Evolutionary conservation across 768 basidiomycete genomes (phyloP).

Genomic region (Lactifluus hygrophoroides): DNA sequence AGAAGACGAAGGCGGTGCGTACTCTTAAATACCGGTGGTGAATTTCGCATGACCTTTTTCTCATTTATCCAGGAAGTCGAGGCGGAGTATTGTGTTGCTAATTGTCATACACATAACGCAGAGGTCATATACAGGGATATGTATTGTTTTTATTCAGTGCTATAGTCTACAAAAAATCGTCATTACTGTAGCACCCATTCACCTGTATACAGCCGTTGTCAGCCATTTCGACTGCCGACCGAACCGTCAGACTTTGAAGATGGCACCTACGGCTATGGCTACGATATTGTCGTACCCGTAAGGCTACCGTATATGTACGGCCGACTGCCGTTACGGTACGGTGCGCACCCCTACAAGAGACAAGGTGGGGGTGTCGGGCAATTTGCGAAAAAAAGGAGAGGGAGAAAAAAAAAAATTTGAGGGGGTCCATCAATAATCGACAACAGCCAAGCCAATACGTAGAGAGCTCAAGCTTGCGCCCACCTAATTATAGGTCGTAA

Average conservation of each 20-base stretch:
- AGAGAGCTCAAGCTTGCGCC: neutral
- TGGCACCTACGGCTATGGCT: too few species aligned
- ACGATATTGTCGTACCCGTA: too few species aligned
- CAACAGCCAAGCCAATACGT: neutral
- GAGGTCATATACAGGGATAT: conserved; percentile 98
- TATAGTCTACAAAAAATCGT: too few species aligned
- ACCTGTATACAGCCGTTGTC: too few species aligned
- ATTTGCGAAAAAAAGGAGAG: neutral
- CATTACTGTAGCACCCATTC: too few species aligned
- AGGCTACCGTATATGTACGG: too few species aligned
- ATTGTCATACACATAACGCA: conserved; percentile 81
- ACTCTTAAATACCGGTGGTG: neutral
- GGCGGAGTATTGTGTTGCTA: conserved; percentile 72
- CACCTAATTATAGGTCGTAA: neutral
- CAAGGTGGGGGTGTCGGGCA: neutral
- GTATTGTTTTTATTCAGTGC: too few species aligned
- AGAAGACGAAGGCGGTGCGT: conserved; percentile 80
- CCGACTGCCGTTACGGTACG: too few species aligned
- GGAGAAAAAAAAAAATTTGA: neutral
- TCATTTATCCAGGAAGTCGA: conserved; percentile 64
- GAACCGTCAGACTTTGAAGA: too few species aligned
- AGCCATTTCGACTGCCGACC: too few species aligned
- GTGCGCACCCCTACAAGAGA: too few species aligned
- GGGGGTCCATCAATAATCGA: neutral
- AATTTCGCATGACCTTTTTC: neutral